Conservation (phyloP, 2,329 filamentous ascomycete genomes). For the Aspergillus uvarum region DNA sequence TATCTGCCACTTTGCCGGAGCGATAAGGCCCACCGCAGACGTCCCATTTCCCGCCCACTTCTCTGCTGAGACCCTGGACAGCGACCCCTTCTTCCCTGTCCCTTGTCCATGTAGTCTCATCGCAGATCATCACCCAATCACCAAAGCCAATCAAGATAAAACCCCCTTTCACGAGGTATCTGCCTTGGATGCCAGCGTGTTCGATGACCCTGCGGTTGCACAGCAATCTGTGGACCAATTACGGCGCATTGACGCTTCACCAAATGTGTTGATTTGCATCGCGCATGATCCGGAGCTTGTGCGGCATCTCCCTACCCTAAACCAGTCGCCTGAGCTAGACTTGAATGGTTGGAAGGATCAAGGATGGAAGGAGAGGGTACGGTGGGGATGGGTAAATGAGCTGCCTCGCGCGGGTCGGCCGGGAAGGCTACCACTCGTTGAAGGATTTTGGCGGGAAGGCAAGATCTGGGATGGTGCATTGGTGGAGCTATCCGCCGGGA, state of each 20-base stretch:
- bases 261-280: conserved; percentile 4
- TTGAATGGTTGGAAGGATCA: conserved; percentile 9
- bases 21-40: conserved; percentile 30
- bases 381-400: conserved; percentile 13
- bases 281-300: conserved; percentile 8
- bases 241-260: not conserved
- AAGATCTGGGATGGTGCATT: conserved; percentile 1
- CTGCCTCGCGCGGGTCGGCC: conserved; percentile 5
- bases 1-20: conserved; percentile 26
- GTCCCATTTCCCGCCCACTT: conserved; percentile 25
- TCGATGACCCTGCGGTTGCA: not conserved
- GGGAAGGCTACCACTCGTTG: conserved; percentile 2
- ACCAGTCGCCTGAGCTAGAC: conserved; percentile 2
- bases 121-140: conserved; percentile 1
- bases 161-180: conserved; percentile 8
- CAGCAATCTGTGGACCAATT: conserved; percentile 8
- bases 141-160: not conserved
- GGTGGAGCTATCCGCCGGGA: not conserved
- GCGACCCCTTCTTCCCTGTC: not conserved
- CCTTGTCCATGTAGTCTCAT: conserved; percentile 10
- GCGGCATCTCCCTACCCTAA: conserved; percentile 2
- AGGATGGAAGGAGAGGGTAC: conserved; percentile 9
- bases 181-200: not conserved
- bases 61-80: not conserved
- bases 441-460: conserved; percentile 10